Percentiles rank a stretch among this genome's conserved stretches.
phyloP scores from a whole-genome alignment of 1,284 basidiomycete genomes.

The Ceratobasidium sp. region DNA sequence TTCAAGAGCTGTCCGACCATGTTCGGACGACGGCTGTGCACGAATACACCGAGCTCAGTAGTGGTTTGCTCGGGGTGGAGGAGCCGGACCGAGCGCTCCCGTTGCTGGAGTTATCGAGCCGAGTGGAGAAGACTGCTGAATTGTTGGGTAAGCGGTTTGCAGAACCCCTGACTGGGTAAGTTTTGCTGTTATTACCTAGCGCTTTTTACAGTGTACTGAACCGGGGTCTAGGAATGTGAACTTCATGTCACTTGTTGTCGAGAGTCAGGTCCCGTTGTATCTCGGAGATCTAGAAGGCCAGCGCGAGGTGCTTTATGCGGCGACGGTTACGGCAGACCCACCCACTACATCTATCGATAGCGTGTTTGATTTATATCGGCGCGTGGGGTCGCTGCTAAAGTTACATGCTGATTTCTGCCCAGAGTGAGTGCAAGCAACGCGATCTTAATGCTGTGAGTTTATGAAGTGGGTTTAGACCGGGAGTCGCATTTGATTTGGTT shows the following conservation, averaged over 20 bases:
- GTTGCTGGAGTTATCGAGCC: slow-evolving; percentile 84
- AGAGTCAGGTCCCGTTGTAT: slow-evolving; percentile 80
- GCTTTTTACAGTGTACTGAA: background rate
- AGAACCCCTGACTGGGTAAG: slow-evolving; percentile 83
- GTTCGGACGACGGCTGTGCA: slow-evolving; percentile 77
- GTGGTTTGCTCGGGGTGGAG: slow-evolving; percentile 69
- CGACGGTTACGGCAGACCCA: slow-evolving; percentile 82
- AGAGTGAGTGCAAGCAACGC: slow-evolving; percentile 64
- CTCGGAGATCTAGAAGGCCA: slow-evolving; percentile 81
- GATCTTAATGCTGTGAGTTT: slow-evolving; percentile 27
- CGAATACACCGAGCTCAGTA: slow-evolving; percentile 78
- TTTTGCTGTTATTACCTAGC: slow-evolving; percentile 48
- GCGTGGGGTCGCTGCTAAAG: slow-evolving; percentile 76
- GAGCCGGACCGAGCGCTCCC: slow-evolving; percentile 78
- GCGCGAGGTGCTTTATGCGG: slow-evolving; percentile 78
- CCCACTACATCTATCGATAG: slow-evolving; percentile 88
- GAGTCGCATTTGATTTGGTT: slow-evolving; percentile 76
- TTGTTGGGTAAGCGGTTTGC: slow-evolving; percentile 87
- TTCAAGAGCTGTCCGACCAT: slow-evolving; percentile 78
- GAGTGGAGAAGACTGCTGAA: slow-evolving; percentile 90
- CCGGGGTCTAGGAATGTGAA: slow-evolving; percentile 72
- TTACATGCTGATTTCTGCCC: slow-evolving; percentile 88
- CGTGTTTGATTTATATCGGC: slow-evolving; percentile 86
- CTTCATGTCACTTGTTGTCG: slow-evolving; percentile 81
- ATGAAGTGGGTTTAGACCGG: slow-evolving; percentile 60